Base-by-base conservation (phyloP, 1,284 basidiomycete species). In the Rhodotorula sp. region DNA sequence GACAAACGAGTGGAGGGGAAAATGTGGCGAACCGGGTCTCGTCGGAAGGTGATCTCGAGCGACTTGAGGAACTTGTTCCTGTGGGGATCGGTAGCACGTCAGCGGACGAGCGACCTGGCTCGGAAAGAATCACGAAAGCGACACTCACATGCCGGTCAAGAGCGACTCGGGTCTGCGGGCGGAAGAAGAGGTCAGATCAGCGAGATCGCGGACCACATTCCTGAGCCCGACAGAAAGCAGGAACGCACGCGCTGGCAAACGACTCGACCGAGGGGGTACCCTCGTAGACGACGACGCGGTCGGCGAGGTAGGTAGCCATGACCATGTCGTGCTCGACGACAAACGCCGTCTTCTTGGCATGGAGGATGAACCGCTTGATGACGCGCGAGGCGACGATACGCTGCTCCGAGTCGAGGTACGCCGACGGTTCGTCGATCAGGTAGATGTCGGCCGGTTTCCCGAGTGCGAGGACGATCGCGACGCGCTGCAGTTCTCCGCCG, bases 261-360 rank as follows among this genome's bases (percentile, higher is more conserved):
- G 74, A 72, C 67, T 77, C 68, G 66, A 73, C 58, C 43, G 70
- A 70, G 31, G 68, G 68, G 23, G 52, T 49, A 50, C 68, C 72
- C 31, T 64, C 62, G 68, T 72, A 77, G 38, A 97, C 93, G 76
- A 98, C 95, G 78, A 98, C 95, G 72, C 94, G 90, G 81, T 97
- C 95, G 61, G 94, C 93, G 68, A 97, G 90, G 81, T 97, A 97
- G 5, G 94, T 95, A 6, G 94, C 93, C 75, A 71, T 67, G 83
- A 94, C 93, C 82, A 97, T 97, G 84, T 97, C 94, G 87, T 97
- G 94, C 85, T 97, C 94, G 79, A 97, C 95, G 78, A 97, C 86
- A 81, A 98, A 97, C 0, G 95, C 95, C 1, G 94, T 97, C 84
- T 95, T 93, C 85, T 97, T 95, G 21, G 92, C 87, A 77, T 93